phyloP scores from a whole-genome alignment of 179 eudicot species.

The Gypsophila paniculata region DNA sequence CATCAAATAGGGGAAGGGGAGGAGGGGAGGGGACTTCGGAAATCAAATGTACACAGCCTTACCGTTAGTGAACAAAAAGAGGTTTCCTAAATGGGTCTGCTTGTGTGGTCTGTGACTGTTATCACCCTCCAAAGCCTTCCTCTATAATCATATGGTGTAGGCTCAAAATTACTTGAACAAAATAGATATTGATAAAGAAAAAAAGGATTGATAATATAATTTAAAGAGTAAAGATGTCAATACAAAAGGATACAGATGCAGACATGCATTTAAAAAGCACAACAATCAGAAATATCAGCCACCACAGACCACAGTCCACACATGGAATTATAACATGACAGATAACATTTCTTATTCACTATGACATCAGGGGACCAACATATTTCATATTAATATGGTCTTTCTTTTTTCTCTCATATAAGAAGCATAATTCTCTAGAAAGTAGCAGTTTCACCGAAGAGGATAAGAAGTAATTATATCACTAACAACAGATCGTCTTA shows the following conservation, averaged over 20 bases:
- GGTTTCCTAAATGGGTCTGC: too few species aligned
- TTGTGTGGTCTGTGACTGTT: too few species aligned
- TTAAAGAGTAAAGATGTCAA: neutral
- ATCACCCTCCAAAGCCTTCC: too few species aligned
- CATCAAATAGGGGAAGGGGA: too few species aligned
- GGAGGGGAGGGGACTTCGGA: too few species aligned
- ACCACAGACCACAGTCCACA: neutral
- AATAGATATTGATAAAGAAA: too few species aligned
- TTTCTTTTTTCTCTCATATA: neutral
- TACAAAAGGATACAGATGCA: neutral
- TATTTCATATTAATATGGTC: neutral
- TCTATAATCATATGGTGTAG: too few species aligned
- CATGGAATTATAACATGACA: neutral
- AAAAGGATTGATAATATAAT: too few species aligned
- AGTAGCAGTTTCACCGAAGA: neutral
- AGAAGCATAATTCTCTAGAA: neutral
- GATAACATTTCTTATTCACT: neutral
- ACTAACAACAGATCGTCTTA: constrained; percentile 30
- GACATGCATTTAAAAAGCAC: neutral
- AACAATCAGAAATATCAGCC: neutral
- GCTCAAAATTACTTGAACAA: too few species aligned
- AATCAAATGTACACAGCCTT: too few species aligned
- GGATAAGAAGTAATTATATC: neutral
- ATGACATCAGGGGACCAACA: neutral
- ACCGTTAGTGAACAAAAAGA: too few species aligned